Base-by-base conservation (phyloP, 306 rosid species). In the Medicago arabica region DNA sequence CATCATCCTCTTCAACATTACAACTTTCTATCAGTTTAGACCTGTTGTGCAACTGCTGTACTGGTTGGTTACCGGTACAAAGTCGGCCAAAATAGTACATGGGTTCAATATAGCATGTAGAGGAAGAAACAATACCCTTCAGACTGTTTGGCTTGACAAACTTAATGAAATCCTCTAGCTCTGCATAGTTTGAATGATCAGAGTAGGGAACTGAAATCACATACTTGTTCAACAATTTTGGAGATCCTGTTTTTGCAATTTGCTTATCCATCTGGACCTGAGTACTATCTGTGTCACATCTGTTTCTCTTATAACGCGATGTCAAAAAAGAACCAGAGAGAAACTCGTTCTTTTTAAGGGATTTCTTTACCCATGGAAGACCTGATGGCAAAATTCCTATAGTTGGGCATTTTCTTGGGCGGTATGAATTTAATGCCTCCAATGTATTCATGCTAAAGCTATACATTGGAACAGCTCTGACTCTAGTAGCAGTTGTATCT, bases 391-490 rank as follows among this genome's bases (percentile, higher is more conserved):
- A 82, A 80, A 91, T 85, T 54, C 96, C 93, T 69, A 87, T 87
- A 16, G 96, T 91, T 63, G 93, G 93, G 8, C 81, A 80, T 53
- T 54, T 81, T 69, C 61, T 81, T 69, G 62, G 59, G 3, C 23
- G 23, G 25, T 16, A 7, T 53, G 0, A 15, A 74, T 91, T 91
- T 44, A 91, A 78, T 16, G 59, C 87, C 77, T 88, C 90, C 43
- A 91, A 75, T 41, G 96, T 88, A 53, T 88, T 88, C 36, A 84
- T 55, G 69, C 84, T 88, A 61, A 91, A 91, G 85, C 96, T 88
- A 66, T 88, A 88, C 57, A 88, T 88, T 82, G 96, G 96, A 85
- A 88, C 90, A 69, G 92, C 96, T 83, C 93, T 83, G n/a, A 91
- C 93, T 83, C 92, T 83, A 38, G 96, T 88, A 55, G 84, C 83